A percentile compares a stretch with the other conserved stretches of the same genome.
Evolutionary conservation across 768 basidiomycete genomes (phyloP).

Genomic region (Mycena capillaripes): DNA sequence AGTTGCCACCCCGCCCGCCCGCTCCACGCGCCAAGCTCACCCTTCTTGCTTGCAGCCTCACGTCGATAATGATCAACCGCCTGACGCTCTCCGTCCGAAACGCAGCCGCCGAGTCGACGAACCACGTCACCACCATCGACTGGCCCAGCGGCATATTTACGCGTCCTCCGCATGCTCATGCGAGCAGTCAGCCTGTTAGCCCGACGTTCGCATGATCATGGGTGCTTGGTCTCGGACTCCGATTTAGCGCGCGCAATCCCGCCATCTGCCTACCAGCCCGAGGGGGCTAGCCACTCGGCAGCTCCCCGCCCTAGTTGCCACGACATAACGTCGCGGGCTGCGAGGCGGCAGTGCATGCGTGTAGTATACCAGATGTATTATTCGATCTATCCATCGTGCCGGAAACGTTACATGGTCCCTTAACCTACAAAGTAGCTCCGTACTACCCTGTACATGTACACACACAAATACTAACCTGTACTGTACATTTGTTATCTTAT

Average conservation of each 20-base stretch:
- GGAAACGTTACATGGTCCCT: constrained; percentile 10
- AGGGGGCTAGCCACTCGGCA: no score
- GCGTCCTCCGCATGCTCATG: not conserved
- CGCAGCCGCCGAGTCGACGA: not conserved
- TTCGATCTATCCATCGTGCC: not conserved
- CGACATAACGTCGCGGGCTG: not conserved
- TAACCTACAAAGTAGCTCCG: not conserved
- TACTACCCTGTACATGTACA: constrained; percentile 14
- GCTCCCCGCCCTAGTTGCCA: no score
- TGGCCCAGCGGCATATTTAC: constrained; percentile 19
- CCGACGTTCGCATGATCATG: not conserved
- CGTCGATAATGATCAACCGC: constrained; percentile 47
- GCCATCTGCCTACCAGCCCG: no score
- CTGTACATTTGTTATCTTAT: constrained; percentile 13
- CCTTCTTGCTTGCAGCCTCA: constrained; percentile 34
- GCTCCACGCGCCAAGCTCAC: not conserved
- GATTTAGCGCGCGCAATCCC: no score
- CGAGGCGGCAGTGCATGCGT: not conserved
- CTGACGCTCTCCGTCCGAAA: constrained; percentile 45
- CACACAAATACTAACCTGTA: constrained; percentile 12
- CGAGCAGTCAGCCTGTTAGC: no score
- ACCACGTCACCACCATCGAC: not conserved
- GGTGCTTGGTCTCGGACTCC: no score
- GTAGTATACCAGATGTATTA: not conserved
- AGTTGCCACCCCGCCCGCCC: not conserved